Evolutionary conservation across 768 basidiomycete genomes (phyloP).

Genomic region (Lanmaoa pseudosensibilis): DNA sequence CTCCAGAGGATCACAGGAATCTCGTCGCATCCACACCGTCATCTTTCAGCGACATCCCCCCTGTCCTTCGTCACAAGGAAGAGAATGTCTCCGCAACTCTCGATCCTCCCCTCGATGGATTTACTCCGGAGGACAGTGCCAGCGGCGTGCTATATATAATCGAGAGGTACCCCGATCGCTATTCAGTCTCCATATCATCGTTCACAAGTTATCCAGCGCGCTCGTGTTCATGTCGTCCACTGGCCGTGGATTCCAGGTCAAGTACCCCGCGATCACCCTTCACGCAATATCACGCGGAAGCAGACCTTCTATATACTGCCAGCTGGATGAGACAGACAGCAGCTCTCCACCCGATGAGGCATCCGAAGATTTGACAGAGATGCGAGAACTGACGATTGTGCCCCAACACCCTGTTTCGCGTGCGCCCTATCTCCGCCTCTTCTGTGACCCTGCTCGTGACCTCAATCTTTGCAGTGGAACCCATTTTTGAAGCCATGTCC

Average conservation of each 20-base stretch:
- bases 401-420: conserved; percentile 58
- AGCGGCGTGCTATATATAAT: conserved; percentile 80
- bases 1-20: conserved; percentile 65
- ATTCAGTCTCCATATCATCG: conserved; percentile 5
- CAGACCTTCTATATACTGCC: conserved; percentile 84
- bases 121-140: conserved; percentile 49
- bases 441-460: conserved; percentile 1
- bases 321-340: conserved; percentile 71
- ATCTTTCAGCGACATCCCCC: conserved; percentile 83
- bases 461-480: conserved; percentile 57
- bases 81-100: conserved; percentile 66
- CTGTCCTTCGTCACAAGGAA: conserved; percentile 74
- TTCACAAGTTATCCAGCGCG: conserved; percentile 44
- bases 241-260: conserved; percentile 76
- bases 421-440: conserved; percentile 40
- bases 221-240: conserved; percentile 74
- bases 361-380: conserved; percentile 42
- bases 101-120: conserved; percentile 66
- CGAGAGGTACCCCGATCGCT: conserved; percentile 60
- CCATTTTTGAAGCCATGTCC: conserved; percentile 86
- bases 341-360: conserved; percentile 38
- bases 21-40: conserved; percentile 78
- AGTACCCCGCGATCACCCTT: conserved; percentile 87
- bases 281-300: conserved; percentile 81
- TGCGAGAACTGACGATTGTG: conserved; percentile 81